phyloP scores from a whole-genome alignment of 768 basidiomycete species.

The Sarcomyxa edulis region DNA sequence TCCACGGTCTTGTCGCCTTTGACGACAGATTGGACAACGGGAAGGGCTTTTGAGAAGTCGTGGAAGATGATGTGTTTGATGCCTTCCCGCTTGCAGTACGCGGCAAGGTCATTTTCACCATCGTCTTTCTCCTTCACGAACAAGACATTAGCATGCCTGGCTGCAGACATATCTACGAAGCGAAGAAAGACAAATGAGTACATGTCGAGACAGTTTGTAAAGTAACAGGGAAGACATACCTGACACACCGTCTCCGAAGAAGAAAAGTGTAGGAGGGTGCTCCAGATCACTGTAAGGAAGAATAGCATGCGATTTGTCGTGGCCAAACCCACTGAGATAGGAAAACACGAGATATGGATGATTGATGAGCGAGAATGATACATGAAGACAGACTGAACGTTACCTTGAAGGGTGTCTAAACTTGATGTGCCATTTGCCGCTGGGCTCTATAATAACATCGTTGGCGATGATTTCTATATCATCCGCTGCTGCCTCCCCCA shows the following conservation, averaged over 20 bases:
- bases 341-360: slow-evolving; percentile 2
- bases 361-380: background rate
- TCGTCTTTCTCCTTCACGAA: slow-evolving; percentile 83
- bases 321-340: slow-evolving; percentile 69
- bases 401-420: slow-evolving; percentile 90
- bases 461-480: slow-evolving; percentile 94
- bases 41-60: slow-evolving; percentile 61
- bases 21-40: slow-evolving; percentile 63
- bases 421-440: slow-evolving; percentile 75
- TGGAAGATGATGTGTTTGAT: slow-evolving; percentile 78
- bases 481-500: slow-evolving; percentile 66
- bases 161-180: slow-evolving; percentile 80
- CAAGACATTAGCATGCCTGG: slow-evolving; percentile 87
- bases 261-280: slow-evolving; percentile 80
- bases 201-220: no score
- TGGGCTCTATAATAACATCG: slow-evolving; percentile 61
- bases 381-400: slow-evolving; percentile 14
- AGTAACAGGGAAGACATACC: slow-evolving; percentile 49
- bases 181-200: slow-evolving; percentile 2
- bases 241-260: slow-evolving; percentile 97
- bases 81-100: slow-evolving; percentile 72
- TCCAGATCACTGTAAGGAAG: slow-evolving; percentile 76
- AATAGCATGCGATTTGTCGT: slow-evolving; percentile 96
- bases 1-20: slow-evolving; percentile 57
- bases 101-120: slow-evolving; percentile 82